These are phyloP conservation scores for Penicillium nordicum DNA, from an alignment of 2,329 filamentous ascomycete species.

Conservation along the genomic window DNA sequence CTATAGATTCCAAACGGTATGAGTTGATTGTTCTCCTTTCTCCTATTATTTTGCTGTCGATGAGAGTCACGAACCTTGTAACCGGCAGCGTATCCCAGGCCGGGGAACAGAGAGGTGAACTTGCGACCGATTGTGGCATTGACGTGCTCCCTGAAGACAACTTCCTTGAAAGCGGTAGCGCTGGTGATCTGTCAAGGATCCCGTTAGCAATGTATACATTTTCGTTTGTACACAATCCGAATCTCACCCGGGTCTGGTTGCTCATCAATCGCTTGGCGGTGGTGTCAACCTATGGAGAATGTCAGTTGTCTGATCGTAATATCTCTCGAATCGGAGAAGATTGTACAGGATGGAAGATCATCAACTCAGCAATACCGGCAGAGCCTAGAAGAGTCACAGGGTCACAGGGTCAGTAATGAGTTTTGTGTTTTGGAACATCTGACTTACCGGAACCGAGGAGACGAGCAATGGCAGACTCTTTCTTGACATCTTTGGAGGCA, in stretches of 20 bases:
- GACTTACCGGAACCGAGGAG: constrained; percentile 81
- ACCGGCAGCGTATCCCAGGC: constrained; percentile 92
- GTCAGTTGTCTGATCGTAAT: constrained; percentile 21
- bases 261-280: constrained; percentile 99
- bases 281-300: constrained; percentile 72
- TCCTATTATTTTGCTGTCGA: not conserved
- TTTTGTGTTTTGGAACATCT: not conserved
- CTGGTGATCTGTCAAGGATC: constrained; percentile 51
- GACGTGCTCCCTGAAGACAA: constrained; percentile 92
- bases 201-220: constrained; percentile 3
- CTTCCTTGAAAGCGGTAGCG: constrained; percentile 69
- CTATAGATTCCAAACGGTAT: constrained; percentile 36
- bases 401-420: constrained; percentile 9
- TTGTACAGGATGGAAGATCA: constrained; percentile 84
- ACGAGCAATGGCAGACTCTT: constrained; percentile 84
- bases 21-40: not conserved
- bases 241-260: constrained; percentile 73
- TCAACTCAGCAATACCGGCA: constrained; percentile 87
- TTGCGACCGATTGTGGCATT: constrained; percentile 66
- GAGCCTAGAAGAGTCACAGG: constrained; percentile 57
- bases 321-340: not conserved
- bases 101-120: constrained; percentile 94
- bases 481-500: constrained; percentile 64
- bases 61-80: constrained; percentile 67
- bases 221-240: constrained; percentile 1